phyloP scores from a whole-genome alignment of 352 stramenopile genomes.

The Globisporangium paroecandrum region DNA sequence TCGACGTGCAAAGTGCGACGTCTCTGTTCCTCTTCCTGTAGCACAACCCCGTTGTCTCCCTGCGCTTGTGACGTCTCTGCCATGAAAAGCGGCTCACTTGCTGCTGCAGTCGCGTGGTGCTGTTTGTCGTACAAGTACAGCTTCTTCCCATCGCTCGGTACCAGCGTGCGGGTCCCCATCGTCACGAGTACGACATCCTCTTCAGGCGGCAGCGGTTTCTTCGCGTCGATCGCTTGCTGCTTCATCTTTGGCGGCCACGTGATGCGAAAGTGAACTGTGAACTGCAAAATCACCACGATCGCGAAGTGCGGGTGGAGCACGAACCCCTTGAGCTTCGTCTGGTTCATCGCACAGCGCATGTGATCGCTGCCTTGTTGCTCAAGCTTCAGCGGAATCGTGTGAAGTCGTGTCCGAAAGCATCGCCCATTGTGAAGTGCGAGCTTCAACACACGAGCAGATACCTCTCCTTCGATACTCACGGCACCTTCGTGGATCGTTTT shows the following conservation, averaged over 20 bases:
- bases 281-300: constrained; percentile 85
- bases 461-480: constrained; percentile 48
- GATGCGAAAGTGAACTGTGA: constrained; percentile 79
- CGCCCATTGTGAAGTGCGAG: constrained; percentile 88
- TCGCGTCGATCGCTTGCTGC: constrained; percentile 55
- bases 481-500: constrained; percentile 50
- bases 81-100: constrained; percentile 21
- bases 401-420: constrained; percentile 62
- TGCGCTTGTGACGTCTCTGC: neutral
- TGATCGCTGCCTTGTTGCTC: constrained; percentile 66
- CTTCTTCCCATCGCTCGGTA: constrained; percentile 75
- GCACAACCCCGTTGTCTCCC: constrained; percentile 11
- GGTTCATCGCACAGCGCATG: constrained; percentile 45
- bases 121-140: constrained; percentile 70
- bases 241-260: constrained; percentile 64
- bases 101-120: constrained; percentile 30
- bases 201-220: constrained; percentile 50
- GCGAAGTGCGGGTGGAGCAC: constrained; percentile 74
- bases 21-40: constrained; percentile 20
- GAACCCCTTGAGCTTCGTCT: constrained; percentile 65
- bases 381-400: constrained; percentile 66
- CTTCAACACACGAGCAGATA: constrained; percentile 78
- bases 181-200: constrained; percentile 79
- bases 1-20: constrained; percentile 60
- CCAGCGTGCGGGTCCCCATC: constrained; percentile 57